Conservation (phyloP, 2,329 filamentous ascomycete species). For the Drechslerella stenobrocha region DNA sequence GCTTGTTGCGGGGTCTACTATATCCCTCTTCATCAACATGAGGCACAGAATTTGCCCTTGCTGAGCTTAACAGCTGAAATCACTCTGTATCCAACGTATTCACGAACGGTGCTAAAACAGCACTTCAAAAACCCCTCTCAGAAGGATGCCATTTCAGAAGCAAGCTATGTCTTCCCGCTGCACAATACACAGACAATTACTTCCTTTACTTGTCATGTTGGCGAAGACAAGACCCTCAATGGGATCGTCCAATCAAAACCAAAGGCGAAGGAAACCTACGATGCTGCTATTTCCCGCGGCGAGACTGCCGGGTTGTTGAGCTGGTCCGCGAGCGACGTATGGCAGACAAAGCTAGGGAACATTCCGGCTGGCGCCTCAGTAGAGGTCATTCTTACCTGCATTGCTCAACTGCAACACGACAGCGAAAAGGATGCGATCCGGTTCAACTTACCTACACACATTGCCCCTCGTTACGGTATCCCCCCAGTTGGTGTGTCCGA, state of each 20-base stretch:
- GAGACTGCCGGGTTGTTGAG: conserved; percentile 69
- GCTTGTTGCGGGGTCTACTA: conserved; percentile 37
- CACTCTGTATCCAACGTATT: conserved; percentile 50
- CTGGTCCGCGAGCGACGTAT: conserved; percentile 67
- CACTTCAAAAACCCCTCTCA: conserved; percentile 65
- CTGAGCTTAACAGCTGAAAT: conserved; percentile 32
- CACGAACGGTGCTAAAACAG: conserved; percentile 61
- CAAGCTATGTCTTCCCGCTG: conserved; percentile 70
- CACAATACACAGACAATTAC: conserved; percentile 73
- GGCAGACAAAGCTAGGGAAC: conserved; percentile 70
- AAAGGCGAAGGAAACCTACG: conserved; percentile 65
- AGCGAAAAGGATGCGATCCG: conserved; percentile 68
- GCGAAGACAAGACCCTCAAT: conserved; percentile 62
- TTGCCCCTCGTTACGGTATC: conserved; percentile 68
- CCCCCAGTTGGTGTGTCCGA: conserved; percentile 56
- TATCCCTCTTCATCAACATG: conserved; percentile 11
- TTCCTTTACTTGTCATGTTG: conserved; percentile 68
- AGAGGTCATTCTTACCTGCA: conserved; percentile 66
- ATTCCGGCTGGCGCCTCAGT: conserved; percentile 62
- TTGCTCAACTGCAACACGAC: conserved; percentile 73
- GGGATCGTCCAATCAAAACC: conserved; percentile 70
- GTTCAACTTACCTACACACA: conserved; percentile 69
- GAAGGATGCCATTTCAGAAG: conserved; percentile 59
- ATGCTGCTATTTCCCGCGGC: conserved; percentile 63
- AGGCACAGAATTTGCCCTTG: conserved; percentile 27